Evolutionary conservation across 108 stramenopile genomes (phyloP).

Genomic region (Fragilaria crotonensis): DNA sequence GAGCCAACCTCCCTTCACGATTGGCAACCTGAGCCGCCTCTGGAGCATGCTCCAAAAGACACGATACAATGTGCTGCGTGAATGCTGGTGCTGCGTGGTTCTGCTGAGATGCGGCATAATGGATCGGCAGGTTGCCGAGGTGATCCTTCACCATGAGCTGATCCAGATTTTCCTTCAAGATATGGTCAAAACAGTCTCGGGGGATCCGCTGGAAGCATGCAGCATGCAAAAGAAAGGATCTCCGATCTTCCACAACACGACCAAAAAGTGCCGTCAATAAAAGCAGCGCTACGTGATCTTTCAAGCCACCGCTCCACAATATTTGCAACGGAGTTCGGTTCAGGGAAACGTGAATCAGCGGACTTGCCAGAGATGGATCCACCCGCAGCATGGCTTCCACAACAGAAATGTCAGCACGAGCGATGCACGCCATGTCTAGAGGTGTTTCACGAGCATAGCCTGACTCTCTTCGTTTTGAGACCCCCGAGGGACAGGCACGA

Average conservation of each 20-base stretch:
- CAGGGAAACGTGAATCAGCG: conserved; percentile 5
- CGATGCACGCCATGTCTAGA: conserved; percentile 27
- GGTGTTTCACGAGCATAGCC: conserved; percentile 26
- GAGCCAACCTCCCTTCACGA: conserved; percentile 32
- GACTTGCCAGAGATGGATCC: conserved; percentile 18
- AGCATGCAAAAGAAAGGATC: conserved; percentile 12
- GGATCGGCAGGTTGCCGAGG: conserved; percentile 16
- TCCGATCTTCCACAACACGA: neutral
- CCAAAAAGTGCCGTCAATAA: conserved; percentile 15
- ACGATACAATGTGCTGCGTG: conserved; percentile 18
- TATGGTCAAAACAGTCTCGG: conserved; percentile 13
- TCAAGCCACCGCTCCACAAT: conserved; percentile 15
- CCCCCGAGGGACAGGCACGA: conserved; percentile 17
- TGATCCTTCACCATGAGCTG: conserved; percentile 6
- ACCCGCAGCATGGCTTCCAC: conserved; percentile 22
- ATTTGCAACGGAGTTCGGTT: conserved; percentile 14
- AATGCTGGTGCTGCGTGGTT: conserved; percentile 4
- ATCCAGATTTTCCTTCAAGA: conserved; percentile 6
- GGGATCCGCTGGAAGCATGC: conserved; percentile 22
- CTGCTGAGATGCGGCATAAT: conserved; percentile 21
- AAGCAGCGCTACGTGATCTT: conserved; percentile 23
- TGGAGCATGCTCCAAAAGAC: conserved; percentile 25
- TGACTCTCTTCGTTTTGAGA: conserved; percentile 9
- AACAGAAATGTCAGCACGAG: conserved; percentile 9
- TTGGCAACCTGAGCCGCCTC: conserved; percentile 30